These are phyloP conservation scores for Neurospora sp. DNA, from an alignment of 495 filamentous ascomycete species.

Conservation along the genomic window DNA sequence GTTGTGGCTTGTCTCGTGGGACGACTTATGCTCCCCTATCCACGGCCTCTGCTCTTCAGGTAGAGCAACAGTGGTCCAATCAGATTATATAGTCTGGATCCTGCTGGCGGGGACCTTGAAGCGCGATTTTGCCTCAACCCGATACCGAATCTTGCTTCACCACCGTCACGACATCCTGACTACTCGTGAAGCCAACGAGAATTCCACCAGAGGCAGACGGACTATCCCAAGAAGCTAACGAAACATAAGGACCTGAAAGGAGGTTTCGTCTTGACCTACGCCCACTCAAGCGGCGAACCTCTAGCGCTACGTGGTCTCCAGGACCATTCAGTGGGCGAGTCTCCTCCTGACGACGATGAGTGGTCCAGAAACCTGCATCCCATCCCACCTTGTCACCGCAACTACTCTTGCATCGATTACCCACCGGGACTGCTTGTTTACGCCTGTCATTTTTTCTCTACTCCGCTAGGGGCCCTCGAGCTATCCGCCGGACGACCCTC, in stretches of 20 bases:
- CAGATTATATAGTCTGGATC: neutral
- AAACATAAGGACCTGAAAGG: slow-evolving; percentile 11
- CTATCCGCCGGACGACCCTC: slow-evolving; percentile 10
- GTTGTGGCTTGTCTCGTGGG: neutral
- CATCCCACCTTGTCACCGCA: slow-evolving; percentile 25
- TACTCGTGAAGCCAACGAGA: neutral
- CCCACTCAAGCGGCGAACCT: slow-evolving; percentile 20
- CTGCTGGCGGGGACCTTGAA: neutral
- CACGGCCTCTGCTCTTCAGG: neutral
- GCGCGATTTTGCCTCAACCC: neutral
- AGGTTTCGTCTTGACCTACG: slow-evolving; percentile 14
- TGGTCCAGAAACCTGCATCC: slow-evolving; percentile 30
- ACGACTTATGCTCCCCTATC: neutral
- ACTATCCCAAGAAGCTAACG: slow-evolving; percentile 1
- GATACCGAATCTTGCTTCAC: neutral
- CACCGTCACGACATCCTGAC: neutral
- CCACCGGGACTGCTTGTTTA: slow-evolving; percentile 14
- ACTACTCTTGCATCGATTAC: slow-evolving; percentile 23
- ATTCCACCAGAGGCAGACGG: neutral
- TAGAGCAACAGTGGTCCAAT: neutral
- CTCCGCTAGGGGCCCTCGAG: slow-evolving; percentile 15
- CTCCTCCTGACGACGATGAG: slow-evolving; percentile 25
- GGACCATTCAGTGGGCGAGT: slow-evolving; percentile 33
- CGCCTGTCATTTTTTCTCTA: slow-evolving; percentile 21
- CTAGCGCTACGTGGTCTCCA: slow-evolving; percentile 15